Percentiles rank a stretch among this genome's conserved stretches.
Conservation (phyloP, 1,284 basidiomycete genomes). For the Leccinum pallidistipes region DNA sequence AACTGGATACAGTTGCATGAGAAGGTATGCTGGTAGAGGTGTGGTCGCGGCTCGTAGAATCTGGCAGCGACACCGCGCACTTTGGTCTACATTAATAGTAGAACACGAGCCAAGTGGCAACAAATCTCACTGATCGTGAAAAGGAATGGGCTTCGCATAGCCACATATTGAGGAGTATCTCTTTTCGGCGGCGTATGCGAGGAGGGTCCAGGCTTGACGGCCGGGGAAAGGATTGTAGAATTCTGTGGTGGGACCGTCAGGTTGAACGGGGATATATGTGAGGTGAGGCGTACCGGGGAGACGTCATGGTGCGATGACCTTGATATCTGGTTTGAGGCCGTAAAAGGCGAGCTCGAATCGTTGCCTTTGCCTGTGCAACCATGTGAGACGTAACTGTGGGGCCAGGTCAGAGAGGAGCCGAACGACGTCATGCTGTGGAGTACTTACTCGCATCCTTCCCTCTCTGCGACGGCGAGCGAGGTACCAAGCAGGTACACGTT, state of each 20-base stretch:
- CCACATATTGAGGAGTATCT: constrained; percentile 68
- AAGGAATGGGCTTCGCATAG: constrained; percentile 71
- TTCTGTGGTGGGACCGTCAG: not conserved
- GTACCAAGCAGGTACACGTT: constrained; percentile 98
- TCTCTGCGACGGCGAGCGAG: constrained; percentile 53
- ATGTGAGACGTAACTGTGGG: constrained; percentile 86
- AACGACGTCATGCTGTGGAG: not conserved
- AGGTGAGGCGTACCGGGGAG: not conserved
- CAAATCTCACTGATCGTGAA: constrained; percentile 73
- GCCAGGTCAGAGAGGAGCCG: constrained; percentile 6
- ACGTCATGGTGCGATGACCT: not conserved
- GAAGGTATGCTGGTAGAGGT: constrained; percentile 66
- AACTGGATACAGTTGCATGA: constrained; percentile 72
- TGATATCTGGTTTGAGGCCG: not conserved
- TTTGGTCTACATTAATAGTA: constrained; percentile 39
- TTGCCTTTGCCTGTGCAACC: constrained; percentile 71
- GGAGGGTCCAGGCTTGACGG: no score
- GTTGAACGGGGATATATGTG: not conserved
- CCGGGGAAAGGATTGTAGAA: no score
- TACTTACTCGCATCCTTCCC: constrained; percentile 89
- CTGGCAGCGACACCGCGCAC: constrained; percentile 79
- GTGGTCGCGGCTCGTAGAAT: constrained; percentile 64
- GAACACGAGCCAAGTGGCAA: not conserved
- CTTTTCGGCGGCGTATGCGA: no score
- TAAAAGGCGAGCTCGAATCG: not conserved